Conservation (phyloP, 2,329 filamentous ascomycete genomes). For the Podosphaera fusca region DNA sequence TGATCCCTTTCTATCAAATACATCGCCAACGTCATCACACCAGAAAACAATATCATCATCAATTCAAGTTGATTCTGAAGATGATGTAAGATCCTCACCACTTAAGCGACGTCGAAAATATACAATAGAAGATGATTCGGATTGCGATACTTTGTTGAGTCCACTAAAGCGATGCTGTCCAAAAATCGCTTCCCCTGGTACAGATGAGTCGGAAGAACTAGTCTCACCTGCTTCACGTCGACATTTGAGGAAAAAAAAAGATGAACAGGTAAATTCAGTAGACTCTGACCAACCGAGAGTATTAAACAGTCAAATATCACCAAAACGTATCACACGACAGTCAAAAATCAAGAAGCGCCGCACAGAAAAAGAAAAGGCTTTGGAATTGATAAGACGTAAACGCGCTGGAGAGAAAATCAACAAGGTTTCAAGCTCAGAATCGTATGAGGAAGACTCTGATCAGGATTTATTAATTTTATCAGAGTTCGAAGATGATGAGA, state of each 20-base stretch:
- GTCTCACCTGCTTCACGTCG: constrained; percentile 6
- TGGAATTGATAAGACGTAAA: constrained; percentile 19
- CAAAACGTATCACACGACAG: constrained; percentile 8
- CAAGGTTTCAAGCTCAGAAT: constrained; percentile 17
- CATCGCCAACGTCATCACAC: too few species aligned
- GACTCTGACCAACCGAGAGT: background rate
- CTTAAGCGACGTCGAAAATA: constrained; percentile 3
- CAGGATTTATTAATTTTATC: constrained; percentile 20
- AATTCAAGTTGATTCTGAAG: constrained; percentile 4
- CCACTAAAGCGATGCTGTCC: too few species aligned
- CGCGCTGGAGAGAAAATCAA: constrained; percentile 20
- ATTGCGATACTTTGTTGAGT: too few species aligned
- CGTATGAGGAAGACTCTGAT: constrained; percentile 4
- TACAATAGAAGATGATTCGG: too few species aligned
- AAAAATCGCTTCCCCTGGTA: background rate
- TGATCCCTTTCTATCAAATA: too few species aligned
- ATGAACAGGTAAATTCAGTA: background rate
- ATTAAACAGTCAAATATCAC: constrained; percentile 1
- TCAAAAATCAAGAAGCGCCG: constrained; percentile 12
- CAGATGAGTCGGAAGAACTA: constrained; percentile 3
- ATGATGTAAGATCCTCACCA: constrained; percentile 7
- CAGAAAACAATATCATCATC: too few species aligned
- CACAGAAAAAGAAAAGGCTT: constrained; percentile 19
- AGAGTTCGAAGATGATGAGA: constrained; percentile 25
- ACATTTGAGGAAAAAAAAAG: background rate